Percentiles rank a stretch among this genome's conserved stretches.
These are phyloP conservation scores for Pulicaria dysenterica DNA, from an alignment of 129 eudicot genomes.

Conservation along the genomic window DNA sequence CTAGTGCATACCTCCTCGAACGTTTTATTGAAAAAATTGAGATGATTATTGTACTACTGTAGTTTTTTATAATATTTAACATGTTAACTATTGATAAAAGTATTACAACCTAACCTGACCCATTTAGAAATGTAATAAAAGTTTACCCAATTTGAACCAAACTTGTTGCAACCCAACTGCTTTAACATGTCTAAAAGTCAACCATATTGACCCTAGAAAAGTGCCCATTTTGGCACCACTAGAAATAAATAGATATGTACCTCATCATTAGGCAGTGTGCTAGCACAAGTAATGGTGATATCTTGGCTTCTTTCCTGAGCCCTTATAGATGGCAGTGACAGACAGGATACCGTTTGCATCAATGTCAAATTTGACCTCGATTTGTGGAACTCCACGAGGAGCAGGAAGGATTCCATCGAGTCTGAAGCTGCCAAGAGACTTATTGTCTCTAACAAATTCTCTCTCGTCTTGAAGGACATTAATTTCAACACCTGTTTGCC, in stretches of 20 bases:
- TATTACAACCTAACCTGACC: too few species aligned
- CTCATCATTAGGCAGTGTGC: conserved; percentile 96
- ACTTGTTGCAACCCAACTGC: too few species aligned
- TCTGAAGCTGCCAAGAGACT: conserved; percentile 92
- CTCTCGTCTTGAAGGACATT: conserved; percentile 97
- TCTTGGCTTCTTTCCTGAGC: conserved; percentile 99
- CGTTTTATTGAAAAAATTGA: too few species aligned
- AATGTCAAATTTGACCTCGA: conserved; percentile 95
- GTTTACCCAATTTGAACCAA: too few species aligned
- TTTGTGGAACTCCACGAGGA: conserved; percentile 98
- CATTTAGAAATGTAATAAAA: too few species aligned
- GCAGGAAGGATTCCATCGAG: conserved; percentile 99
- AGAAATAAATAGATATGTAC: conserved; percentile 29
- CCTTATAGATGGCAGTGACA: conserved; percentile 86
- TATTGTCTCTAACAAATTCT: conserved; percentile 96
- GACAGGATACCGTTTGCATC: conserved; percentile 96
- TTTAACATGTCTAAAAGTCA: too few species aligned
- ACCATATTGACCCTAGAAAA: too few species aligned
- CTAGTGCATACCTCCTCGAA: too few species aligned
- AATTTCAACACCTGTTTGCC: conserved; percentile 96
- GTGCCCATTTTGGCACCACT: background rate
- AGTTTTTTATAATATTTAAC: too few species aligned
- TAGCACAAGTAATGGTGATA: conserved; percentile 97
- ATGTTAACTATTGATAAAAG: too few species aligned
- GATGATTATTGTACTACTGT: too few species aligned